Evolutionary conservation across 495 filamentous ascomycete species (phyloP).

Genomic region (Hyaloscypha bicolor): DNA sequence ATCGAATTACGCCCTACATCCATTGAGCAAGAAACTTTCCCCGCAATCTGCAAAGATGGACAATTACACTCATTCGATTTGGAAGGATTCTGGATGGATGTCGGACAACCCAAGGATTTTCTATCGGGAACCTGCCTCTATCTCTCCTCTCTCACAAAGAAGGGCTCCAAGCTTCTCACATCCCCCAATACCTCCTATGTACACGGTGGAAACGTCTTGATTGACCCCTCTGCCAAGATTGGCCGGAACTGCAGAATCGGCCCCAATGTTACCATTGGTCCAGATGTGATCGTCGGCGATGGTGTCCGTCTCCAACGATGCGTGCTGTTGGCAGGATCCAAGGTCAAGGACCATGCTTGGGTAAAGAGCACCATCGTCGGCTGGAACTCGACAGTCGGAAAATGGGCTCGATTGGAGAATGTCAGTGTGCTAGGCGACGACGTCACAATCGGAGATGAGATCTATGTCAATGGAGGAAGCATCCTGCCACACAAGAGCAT

Average conservation of each 20-base stretch:
- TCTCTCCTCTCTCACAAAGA: constrained; percentile 91
- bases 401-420: constrained; percentile 96
- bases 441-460: constrained; percentile 97
- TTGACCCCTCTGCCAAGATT: constrained; percentile 94
- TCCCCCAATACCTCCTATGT: constrained; percentile 78
- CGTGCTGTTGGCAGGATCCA: constrained; percentile 84
- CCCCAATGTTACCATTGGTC: constrained; percentile 95
- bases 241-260: constrained; percentile 99
- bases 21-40: constrained; percentile 99
- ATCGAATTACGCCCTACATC: constrained; percentile 97
- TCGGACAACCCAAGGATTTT: constrained; percentile 99
- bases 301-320: constrained; percentile 94
- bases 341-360: constrained; percentile 99
- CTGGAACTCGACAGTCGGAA: constrained; percentile 96
- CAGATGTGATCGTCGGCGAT: constrained; percentile 92
- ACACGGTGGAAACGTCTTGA: constrained; percentile 93
- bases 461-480: constrained; percentile 98
- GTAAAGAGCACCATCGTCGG: constrained; percentile 99
- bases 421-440: constrained; percentile 97
- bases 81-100: constrained; percentile 99
- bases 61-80: constrained; percentile 97
- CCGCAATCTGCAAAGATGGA: constrained; percentile 86
- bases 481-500: constrained; percentile 98
- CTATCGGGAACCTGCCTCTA: constrained; percentile 95
- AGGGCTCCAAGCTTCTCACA: constrained; percentile 82